Evolutionary conservation across 1,284 basidiomycete genomes (phyloP).

Genomic region (Sporisorium iseilematis-ciliati): DNA sequence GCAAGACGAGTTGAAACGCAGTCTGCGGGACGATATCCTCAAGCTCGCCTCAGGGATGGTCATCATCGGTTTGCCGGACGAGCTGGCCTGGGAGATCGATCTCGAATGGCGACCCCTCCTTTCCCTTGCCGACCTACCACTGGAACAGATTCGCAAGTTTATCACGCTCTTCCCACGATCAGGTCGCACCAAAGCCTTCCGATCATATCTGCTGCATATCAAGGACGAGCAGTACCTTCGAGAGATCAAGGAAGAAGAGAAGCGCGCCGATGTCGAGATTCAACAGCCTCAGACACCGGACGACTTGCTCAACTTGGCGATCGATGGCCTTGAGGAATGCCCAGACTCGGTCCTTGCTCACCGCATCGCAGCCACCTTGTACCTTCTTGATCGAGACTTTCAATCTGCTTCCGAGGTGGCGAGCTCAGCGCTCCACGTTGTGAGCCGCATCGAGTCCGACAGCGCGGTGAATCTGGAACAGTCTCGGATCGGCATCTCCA

Average conservation of each 20-base stretch:
- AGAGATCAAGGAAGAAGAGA: constrained; percentile 45
- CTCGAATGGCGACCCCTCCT: constrained; percentile 82
- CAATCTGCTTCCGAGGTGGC: constrained; percentile 63
- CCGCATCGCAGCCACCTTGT: constrained; percentile 80
- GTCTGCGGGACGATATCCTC: constrained; percentile 76
- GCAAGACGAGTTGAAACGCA: constrained; percentile 71
- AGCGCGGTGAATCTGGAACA: constrained; percentile 81
- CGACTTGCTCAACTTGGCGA: constrained; percentile 59
- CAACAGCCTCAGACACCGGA: constrained; percentile 17
- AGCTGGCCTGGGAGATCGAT: constrained; percentile 81
- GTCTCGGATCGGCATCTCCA: constrained; percentile 78
- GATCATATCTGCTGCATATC: constrained; percentile 52
- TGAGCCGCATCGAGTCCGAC: constrained; percentile 59
- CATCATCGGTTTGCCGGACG: constrained; percentile 80
- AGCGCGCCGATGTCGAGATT: constrained; percentile 47
- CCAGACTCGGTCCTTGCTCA: constrained; percentile 79
- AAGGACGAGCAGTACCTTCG: constrained; percentile 56
- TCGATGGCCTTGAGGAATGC: constrained; percentile 74
- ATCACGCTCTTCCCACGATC: constrained; percentile 77
- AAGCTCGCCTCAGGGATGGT: constrained; percentile 80
- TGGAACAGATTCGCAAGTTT: constrained; percentile 77
- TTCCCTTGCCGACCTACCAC: constrained; percentile 78
- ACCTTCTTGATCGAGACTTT: constrained; percentile 82
- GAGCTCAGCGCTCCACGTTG: constrained; percentile 32
- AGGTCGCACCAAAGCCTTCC: constrained; percentile 49